Base-by-base conservation (phyloP, 257 asterid genomes). In the Nicotiana undulata region DNA sequence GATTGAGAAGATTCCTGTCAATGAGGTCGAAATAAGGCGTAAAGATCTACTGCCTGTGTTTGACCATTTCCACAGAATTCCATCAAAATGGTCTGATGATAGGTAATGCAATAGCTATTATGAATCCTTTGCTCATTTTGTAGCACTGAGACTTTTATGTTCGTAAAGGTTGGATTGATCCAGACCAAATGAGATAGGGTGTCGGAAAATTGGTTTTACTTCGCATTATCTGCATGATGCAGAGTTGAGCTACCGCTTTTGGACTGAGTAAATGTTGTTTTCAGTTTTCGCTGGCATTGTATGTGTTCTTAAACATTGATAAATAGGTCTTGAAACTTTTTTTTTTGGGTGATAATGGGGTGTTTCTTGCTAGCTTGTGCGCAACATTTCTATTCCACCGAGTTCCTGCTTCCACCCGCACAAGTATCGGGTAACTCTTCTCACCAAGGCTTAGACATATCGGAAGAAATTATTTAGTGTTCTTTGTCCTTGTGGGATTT, bases 1-100 rank as follows among this genome's bases (percentile, higher is more conserved):
- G 76, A 86, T 88, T 26, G 91, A 88, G 63, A 86, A 88, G 63
- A 83, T 88, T 79, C 83, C 89, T 52, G 81, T 79, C 17, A 78
- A 83, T 79, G 91, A 88, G 82, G 87, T 88, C 58, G 88, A 86
- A 86, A 77, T 88, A 82, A 86, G 80, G 81, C 82, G 83, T 37
- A 83, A 79, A 63, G 91, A 86, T 58, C 58, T 86, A 67, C 83
- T 88, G 29, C 89, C 91, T 75, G 89, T 86, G 79, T 84, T 86
- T 82, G 88, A 88, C 52, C 88, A 85, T 77, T 88, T 88, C 67
- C 88, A 72, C 56, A 75, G 86, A 80, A 68, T 84, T 56, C 86
- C 81, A 12, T 60, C 84, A 15, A 85, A 83, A 77, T 88, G 88
- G 86, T 79, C 52, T 37, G 86, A 81, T 80, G 83, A 83, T 64